Base-by-base conservation (phyloP, 75 land plant genomes). In the Picea glauca region DNA sequence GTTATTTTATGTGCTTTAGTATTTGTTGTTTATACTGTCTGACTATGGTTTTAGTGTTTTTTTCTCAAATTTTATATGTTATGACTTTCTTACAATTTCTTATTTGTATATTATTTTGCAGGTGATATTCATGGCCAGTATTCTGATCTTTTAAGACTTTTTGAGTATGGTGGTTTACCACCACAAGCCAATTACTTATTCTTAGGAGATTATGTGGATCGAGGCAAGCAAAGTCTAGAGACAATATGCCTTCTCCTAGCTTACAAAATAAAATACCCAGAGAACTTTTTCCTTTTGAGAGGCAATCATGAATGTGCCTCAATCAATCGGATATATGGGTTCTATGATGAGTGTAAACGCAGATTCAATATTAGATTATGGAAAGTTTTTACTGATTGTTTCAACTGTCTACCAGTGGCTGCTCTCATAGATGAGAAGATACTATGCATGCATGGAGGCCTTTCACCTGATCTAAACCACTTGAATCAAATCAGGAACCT, bases 401-500 rank as follows among this genome's bases (percentile, higher is more conserved):
- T 92, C 78, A 92, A 92, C 80, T 92, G 93, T 60, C 84, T 93
- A 38, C 96, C 96, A 56, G 96, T 93, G 72, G 94, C 94, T 58
- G 94, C 96, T 73, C 78, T 93, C 54, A 84, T 93, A 23, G 96
- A 93, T 84, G 94, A 93, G 66, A 93, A 90, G 77, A 93, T 93
- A 67, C 80, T 93, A 68, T 93, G 95, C 82, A 93, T 93, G 96
- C 96, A 93, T 83, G 96, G 96, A 40, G 96, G 96, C 40, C 88
- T 93, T 58, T 93, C 94, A 38, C 96, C 96, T 75, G 96, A 93
- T 76, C 57, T 93, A 58, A 79, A 70, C 32, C 82, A 80, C 70
- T 83, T 93, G 85, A 88, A 91, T 74, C 91, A 88, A 80, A 89
- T 93, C 15, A 85, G 84, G 58, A 83, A 76, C 20, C 61, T 93